Evolutionary conservation across 371 early-diverging fungal genomes (phyloP).

Genomic region (Mucor velutinosus): DNA sequence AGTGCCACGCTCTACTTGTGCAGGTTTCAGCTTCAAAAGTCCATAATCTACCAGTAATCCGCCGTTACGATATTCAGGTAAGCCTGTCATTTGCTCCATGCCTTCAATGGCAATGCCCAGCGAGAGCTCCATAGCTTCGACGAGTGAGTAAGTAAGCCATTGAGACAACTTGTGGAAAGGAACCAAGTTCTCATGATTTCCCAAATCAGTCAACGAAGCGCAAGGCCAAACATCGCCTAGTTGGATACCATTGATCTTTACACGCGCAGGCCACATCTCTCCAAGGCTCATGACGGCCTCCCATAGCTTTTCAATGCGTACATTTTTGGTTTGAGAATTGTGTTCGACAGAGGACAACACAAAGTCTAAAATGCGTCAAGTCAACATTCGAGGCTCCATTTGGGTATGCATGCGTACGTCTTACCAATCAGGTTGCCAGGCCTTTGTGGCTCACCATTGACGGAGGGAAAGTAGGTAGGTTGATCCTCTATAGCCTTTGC

Average conservation of each 20-base stretch:
- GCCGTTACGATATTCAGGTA: slow-evolving; percentile 95
- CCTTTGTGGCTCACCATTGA: slow-evolving; percentile 46
- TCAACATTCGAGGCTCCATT: background rate
- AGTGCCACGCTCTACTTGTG: slow-evolving; percentile 27
- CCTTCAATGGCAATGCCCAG: slow-evolving; percentile 61
- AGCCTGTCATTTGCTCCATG: slow-evolving; percentile 77
- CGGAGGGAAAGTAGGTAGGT: slow-evolving; percentile 63
- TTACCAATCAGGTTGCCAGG: slow-evolving; percentile 84
- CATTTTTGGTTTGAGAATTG: slow-evolving; percentile 2
- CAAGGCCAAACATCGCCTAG: slow-evolving; percentile 95
- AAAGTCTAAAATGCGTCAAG: slow-evolving; percentile 39
- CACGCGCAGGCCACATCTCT: slow-evolving; percentile 60
- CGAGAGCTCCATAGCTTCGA: slow-evolving; percentile 76
- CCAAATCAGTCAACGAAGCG: slow-evolving; percentile 38
- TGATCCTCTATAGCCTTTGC: slow-evolving; percentile 59
- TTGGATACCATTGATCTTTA: slow-evolving; percentile 69
- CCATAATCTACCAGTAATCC: slow-evolving; percentile 52
- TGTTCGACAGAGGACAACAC: slow-evolving; percentile 27
- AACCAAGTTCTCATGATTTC: slow-evolving; percentile 53
- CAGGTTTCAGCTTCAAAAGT: slow-evolving; percentile 41
- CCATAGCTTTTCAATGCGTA: slow-evolving; percentile 61
- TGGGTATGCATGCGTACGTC: background rate
- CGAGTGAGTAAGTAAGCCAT: slow-evolving; percentile 93
- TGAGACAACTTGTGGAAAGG: slow-evolving; percentile 94
- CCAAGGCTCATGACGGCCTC: slow-evolving; percentile 69